Percentiles rank a stretch among this genome's conserved stretches.
These are phyloP conservation scores for Neophaeococcomyces aloes DNA, from an alignment of 2,329 filamentous ascomycete species.

Conservation along the genomic window DNA sequence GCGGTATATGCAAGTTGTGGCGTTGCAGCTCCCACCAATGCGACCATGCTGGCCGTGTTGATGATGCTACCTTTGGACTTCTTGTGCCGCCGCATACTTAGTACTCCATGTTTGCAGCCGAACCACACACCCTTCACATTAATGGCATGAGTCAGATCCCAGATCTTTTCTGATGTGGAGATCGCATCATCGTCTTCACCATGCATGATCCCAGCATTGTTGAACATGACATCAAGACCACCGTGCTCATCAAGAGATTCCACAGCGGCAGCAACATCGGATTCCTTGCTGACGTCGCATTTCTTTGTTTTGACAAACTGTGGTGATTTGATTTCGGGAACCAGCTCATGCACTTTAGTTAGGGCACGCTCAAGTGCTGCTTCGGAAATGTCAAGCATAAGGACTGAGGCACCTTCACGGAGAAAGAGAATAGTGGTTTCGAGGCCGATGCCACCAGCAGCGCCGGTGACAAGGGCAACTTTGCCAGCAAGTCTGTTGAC, in stretches of 20 bases:
- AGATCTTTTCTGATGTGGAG: slow-evolving; percentile 78
- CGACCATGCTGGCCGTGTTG: slow-evolving; percentile 22
- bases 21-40: slow-evolving; percentile 21
- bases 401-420: slow-evolving; percentile 72
- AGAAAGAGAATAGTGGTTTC: slow-evolving; percentile 85
- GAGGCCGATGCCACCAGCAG: slow-evolving; percentile 71
- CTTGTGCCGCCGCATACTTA: slow-evolving; percentile 65
- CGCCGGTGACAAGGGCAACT: slow-evolving; percentile 40
- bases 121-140: slow-evolving; percentile 99
- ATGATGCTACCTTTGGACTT: slow-evolving; percentile 57
- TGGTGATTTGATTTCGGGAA: slow-evolving; percentile 43
- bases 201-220: slow-evolving; percentile 98
- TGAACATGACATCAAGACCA: slow-evolving; percentile 86
- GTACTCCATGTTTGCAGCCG: slow-evolving; percentile 81
- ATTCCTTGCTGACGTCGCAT: slow-evolving; percentile 78
- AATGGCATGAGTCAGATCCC: slow-evolving; percentile 86
- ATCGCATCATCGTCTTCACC: slow-evolving; percentile 67
- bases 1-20: slow-evolving; percentile 64
- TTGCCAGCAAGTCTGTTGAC: slow-evolving; percentile 49
- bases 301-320: slow-evolving; percentile 47
- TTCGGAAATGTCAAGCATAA: slow-evolving; percentile 76
- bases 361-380: slow-evolving; percentile 66
- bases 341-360: slow-evolving; percentile 62
- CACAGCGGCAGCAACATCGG: slow-evolving; percentile 63
- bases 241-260: slow-evolving; percentile 72